A percentile compares a stretch with the other conserved stretches of the same genome.
These are phyloP conservation scores for Nitzschia inconspicua DNA, from an alignment of 108 stramenopile genomes.

Conservation along the genomic window DNA sequence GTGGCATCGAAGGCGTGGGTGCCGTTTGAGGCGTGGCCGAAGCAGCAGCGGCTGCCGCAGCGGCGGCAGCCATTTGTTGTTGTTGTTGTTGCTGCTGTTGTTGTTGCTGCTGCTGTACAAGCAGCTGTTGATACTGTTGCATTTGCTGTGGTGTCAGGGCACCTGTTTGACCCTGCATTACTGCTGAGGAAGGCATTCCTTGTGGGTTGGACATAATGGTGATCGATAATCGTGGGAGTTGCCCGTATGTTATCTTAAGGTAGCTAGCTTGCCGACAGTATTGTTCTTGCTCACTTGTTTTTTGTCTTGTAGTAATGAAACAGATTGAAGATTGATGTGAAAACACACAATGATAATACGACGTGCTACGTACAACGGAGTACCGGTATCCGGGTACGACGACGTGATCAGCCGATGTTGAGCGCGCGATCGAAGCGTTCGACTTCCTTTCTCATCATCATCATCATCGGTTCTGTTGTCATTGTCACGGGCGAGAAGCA, in stretches of 20 bases:
- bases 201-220: no score
- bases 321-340: neutral
- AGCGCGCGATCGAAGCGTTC: no score
- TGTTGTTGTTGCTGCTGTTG: slow-evolving; percentile 22
- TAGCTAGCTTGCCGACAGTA: neutral
- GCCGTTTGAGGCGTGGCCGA: slow-evolving; percentile 16
- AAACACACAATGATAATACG: no score
- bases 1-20: slow-evolving; percentile 36
- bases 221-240: neutral
- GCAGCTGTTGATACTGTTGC: neutral
- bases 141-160: neutral
- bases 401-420: no score
- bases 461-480: no score
- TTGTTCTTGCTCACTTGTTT: neutral
- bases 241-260: neutral
- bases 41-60: neutral
- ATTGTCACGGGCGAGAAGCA: no score
- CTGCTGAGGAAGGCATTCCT: neutral
- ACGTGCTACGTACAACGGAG: no score
- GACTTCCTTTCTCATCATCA: no score
- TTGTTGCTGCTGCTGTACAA: slow-evolving; percentile 22
- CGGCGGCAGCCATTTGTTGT: neutral
- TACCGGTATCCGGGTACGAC: no score
- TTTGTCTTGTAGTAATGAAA: neutral
- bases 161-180: neutral